Percentiles rank a stretch among this genome's conserved stretches.
Evolutionary conservation across 2,329 filamentous ascomycete species (phyloP).

Genomic region (Pezicula carpinea): DNA sequence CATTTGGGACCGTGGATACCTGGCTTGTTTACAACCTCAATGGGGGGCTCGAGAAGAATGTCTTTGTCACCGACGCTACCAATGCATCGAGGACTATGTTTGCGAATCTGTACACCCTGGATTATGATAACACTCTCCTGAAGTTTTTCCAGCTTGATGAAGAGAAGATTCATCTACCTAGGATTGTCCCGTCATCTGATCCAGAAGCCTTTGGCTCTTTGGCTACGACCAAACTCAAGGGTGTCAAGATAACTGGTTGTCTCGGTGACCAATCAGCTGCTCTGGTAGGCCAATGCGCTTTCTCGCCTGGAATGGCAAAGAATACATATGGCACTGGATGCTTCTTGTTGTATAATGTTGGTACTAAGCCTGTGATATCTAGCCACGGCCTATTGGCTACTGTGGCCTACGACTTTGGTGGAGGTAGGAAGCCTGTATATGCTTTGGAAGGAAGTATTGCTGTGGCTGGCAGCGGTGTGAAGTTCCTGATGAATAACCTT

Average conservation of each 20-base stretch:
- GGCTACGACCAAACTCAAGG: constrained; percentile 59
- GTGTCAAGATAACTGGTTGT: constrained; percentile 68
- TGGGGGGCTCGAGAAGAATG: constrained; percentile 57
- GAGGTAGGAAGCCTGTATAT: constrained; percentile 54
- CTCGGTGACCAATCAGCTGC: constrained; percentile 78
- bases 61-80: constrained; percentile 80
- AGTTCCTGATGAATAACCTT: constrained; percentile 64
- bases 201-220: constrained; percentile 67
- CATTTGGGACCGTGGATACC: constrained; percentile 83
- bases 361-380: constrained; percentile 79
- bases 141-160: constrained; percentile 71
- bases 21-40: constrained; percentile 87
- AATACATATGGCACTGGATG: constrained; percentile 86
- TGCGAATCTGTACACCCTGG: constrained; percentile 76
- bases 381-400: constrained; percentile 80
- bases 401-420: constrained; percentile 76
- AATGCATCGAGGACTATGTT: constrained; percentile 94
- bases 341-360: constrained; percentile 80
- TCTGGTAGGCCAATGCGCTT: constrained; percentile 77
- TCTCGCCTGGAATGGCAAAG: constrained; percentile 75
- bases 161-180: constrained; percentile 70
- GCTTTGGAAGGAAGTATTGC: constrained; percentile 81
- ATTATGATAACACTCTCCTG: constrained; percentile 75
- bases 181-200: constrained; percentile 78
- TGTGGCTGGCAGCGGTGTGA: constrained; percentile 75